Evolutionary conservation across 345 rosid species (phyloP), one percentile per base, ranked within the genome.

Genomic region (Erodium maritimum): DNA sequence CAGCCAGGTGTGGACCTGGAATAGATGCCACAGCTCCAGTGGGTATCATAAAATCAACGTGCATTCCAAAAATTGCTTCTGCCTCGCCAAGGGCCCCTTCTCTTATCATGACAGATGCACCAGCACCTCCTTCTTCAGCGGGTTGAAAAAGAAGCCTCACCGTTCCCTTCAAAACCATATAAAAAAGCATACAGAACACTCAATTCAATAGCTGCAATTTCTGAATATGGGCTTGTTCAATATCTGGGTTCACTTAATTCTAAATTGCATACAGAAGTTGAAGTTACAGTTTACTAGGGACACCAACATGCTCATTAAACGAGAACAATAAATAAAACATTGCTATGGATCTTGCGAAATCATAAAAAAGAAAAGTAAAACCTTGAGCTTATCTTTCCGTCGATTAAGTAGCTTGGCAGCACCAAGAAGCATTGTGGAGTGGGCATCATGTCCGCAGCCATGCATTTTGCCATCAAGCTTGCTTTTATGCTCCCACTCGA

Each of bases 71-170:
- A 69, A 91, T 83, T 19, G 85, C 95, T 82, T 82, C 87, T n/a
- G 96, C 77, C 22, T 84, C 80, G 69, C 96, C 93, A 53, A 91
- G 73, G 16, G 95, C 93, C 14, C 95, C 89, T n/a, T 88, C 93
- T 65, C 69, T 69, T 61, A 91, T 77, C 98, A 91, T 84, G 17
- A 68, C 73, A 56, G 73, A 72, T 21, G 96, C 98, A 72, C 98
- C 98, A 0, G 93, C 95, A 50, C 95, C 95, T 55, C 87, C 88
- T 70, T 91, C 95, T 73, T 91, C 95, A 5, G 93, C 98, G 14
- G 93, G 96, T 66, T 91, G 95, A 77, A 88, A 91, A 57, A 91
- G 76, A 63, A 88, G 87, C 66, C 90, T 75, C 63, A 88, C 86
- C 24, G 95, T 84, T 64, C 95, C 98, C 98, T 91, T 69, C 61